Evolutionary conservation across 2,329 filamentous ascomycete species (phyloP).

Genomic region (Diplodia mutila): DNA sequence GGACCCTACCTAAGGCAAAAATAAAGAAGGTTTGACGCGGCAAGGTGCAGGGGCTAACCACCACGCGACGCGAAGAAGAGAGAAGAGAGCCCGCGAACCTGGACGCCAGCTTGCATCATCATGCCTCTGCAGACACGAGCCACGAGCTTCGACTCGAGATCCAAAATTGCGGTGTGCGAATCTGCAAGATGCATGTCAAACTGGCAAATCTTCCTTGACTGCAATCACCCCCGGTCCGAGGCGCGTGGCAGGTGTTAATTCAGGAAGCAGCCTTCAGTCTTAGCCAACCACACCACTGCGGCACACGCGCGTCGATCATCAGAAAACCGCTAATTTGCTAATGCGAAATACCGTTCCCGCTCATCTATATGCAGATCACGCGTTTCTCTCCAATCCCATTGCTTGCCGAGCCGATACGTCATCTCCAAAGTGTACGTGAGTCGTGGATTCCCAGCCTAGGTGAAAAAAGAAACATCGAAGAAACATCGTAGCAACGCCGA

Average conservation of each 20-base stretch:
- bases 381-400: constrained; percentile 10
- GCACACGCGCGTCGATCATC: constrained; percentile 16
- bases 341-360: constrained; percentile 5
- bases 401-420: constrained; percentile 17
- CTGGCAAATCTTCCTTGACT: background rate
- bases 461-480: constrained; percentile 19
- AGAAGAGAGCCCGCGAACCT: background rate
- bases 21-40: background rate
- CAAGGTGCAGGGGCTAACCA: background rate
- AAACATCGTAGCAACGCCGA: constrained; percentile 22
- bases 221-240: background rate
- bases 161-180: constrained; percentile 2
- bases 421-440: constrained; percentile 16
- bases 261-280: background rate
- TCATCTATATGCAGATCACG: constrained; percentile 21
- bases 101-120: background rate
- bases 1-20: background rate
- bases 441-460: constrained; percentile 1
- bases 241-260: background rate
- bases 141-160: background rate
- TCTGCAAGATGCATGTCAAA: background rate
- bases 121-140: background rate
- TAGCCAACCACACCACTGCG: constrained; percentile 15
- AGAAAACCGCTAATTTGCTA: constrained; percentile 21
- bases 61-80: background rate